phyloP scores from a whole-genome alignment of 768 basidiomycete genomes.

The Phlegmacium glaucopus region DNA sequence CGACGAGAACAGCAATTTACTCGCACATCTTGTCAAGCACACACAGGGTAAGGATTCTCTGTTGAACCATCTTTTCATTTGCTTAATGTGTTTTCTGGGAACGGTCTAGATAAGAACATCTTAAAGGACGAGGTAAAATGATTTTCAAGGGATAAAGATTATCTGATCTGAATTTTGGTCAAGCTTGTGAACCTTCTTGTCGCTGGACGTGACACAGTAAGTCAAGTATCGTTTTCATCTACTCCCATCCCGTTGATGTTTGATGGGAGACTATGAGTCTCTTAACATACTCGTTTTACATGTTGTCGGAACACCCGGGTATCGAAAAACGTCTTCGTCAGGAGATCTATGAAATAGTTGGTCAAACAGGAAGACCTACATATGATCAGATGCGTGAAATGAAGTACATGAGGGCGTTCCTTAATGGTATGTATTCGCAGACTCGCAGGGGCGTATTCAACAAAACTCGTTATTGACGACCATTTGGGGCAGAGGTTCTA shows the following conservation, averaged over 20 bases:
- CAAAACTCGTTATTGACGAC: not conserved
- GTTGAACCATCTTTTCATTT: too few species aligned
- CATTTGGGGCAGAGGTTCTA: conserved; percentile 42
- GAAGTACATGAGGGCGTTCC: conserved; percentile 35
- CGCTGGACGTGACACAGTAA: conserved; percentile 52
- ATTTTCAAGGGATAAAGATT: not conserved
- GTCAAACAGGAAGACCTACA: conserved; percentile 32
- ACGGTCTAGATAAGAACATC: too few species aligned
- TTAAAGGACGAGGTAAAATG: conserved; percentile 28
- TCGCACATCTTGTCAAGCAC: too few species aligned
- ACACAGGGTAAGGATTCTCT: too few species aligned
- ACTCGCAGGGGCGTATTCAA: not conserved
- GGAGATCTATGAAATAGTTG: conserved; percentile 39
- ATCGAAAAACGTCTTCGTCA: conserved; percentile 35
- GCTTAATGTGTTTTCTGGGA: too few species aligned
- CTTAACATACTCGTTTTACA: too few species aligned
- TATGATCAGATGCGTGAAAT: conserved; percentile 45
- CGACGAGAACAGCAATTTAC: too few species aligned
- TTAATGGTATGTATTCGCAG: conserved; percentile 27
- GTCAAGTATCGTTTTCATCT: conserved; percentile 16
- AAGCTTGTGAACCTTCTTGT: conserved; percentile 46
- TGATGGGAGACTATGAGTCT: conserved; percentile 32
- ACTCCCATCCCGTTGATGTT: not conserved
- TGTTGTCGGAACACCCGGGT: conserved; percentile 40
- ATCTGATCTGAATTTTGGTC: conserved; percentile 1